Evolutionary conservation across 140 eudicot species (phyloP), one percentile per base, ranked within the genome.

Genomic region (Anethum foeniculum): DNA sequence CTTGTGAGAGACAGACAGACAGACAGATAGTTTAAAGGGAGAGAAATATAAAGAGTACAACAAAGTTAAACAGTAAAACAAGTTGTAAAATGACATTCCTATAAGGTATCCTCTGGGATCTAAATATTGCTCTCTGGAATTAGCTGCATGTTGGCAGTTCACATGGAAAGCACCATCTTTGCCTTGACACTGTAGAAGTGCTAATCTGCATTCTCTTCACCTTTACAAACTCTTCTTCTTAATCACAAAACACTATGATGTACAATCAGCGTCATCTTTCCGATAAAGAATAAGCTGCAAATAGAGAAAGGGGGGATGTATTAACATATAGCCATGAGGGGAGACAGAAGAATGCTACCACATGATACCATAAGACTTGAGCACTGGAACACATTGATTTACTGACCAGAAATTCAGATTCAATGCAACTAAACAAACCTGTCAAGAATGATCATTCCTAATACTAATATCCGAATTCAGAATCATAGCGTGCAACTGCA

Each of bases 231-330:
- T 21, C 81, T 36, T n/a, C 23, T 27, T 18, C 8, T 25, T 39
- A 13, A 38, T 18, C 19, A 27, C 11, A 56, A 41, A 41, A 38
- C 39, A 77, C 44, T 54, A 44, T 27, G 68, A 75, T 76, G 75
- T 83, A 86, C 71, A 80, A 81, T 82, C 84, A 56, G 86, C 90
- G 82, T 65, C 85, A 84, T 68, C 88, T 86, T 84, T 87, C 90
- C 7, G 92, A 85, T 46, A 90, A 39, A 81, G 90, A 88, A 88
- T 48, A 77, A 88, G 87, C 97, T 88, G 90, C 89, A 85, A 48
- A 81, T 44, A 52, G 34, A 19, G 28, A 46, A 67, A 18, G 77
- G 36, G 15, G 32, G 32, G 8, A 79, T 2, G 41, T 21, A 81
- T 77, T 72, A 87, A 52, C 6, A 43, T 44, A 75, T 47, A 12